Conservation (phyloP, 495 filamentous ascomycete species). For the Penicillium bialowiezense region DNA sequence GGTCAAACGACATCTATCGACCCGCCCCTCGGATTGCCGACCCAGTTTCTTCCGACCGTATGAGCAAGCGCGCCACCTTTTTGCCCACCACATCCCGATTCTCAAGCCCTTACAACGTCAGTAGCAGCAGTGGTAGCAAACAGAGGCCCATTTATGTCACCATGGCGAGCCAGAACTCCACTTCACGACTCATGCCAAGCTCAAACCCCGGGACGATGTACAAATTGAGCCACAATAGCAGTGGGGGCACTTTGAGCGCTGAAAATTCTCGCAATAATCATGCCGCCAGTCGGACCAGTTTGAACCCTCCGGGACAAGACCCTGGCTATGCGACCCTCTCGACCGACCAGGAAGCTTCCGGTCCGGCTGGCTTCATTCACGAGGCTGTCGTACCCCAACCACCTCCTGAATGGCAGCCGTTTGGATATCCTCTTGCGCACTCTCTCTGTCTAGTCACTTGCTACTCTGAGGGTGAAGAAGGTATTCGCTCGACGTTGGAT, state of each 20-base stretch:
- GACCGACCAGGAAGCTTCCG: constrained; percentile 66
- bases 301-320: constrained; percentile 42
- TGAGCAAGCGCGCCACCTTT: constrained; percentile 79
- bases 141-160: constrained; percentile 69
- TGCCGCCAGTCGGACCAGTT: constrained; percentile 50
- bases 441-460: constrained; percentile 92
- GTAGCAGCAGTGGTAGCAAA: constrained; percentile 49
- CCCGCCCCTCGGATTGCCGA: constrained; percentile 79
- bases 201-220: constrained; percentile 58
- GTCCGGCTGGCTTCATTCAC: constrained; percentile 92
- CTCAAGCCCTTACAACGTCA: constrained; percentile 83
- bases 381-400: constrained; percentile 95
- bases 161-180: constrained; percentile 91
- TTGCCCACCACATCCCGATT: constrained; percentile 86
- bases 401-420: constrained; percentile 95
- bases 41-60: constrained; percentile 59
- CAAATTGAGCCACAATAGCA: constrained; percentile 65
- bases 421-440: constrained; percentile 92
- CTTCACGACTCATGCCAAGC: constrained; percentile 67
- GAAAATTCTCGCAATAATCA: constrained; percentile 37
- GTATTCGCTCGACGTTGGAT: constrained; percentile 89
- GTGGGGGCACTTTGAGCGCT: constrained; percentile 52
- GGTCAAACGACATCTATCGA: constrained; percentile 96
- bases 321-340: constrained; percentile 51
- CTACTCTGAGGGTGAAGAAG: constrained; percentile 94